phyloP scores from a whole-genome alignment of 305 asterid genomes.

The Andrographis paniculata region DNA sequence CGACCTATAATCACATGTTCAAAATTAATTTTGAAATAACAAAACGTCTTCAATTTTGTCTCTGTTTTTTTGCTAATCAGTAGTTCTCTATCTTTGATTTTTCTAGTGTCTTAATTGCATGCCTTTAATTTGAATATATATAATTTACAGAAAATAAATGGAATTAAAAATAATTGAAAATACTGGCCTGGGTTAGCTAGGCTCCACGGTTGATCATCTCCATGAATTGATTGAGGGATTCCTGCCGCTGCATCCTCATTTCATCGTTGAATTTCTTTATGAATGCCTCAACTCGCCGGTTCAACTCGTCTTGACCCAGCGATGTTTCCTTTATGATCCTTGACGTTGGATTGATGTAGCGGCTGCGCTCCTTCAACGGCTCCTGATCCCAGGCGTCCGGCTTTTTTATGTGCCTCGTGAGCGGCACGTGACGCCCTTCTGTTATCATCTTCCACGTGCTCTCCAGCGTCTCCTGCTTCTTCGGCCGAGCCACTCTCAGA shows the following conservation, averaged over 20 bases:
- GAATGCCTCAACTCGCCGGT: constrained; percentile 61
- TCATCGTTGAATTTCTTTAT: constrained; percentile 54
- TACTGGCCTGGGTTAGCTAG: too few species aligned
- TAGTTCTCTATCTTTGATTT: too few species aligned
- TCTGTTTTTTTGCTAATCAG: too few species aligned
- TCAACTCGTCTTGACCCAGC: constrained; percentile 50
- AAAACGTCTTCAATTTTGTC: too few species aligned
- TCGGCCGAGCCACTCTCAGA: constrained; percentile 33
- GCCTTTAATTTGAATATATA: too few species aligned
- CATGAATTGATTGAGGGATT: constrained; percentile 47
- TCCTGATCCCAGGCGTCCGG: not conserved
- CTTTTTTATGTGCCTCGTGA: constrained; percentile 33
- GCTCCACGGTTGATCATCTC: constrained; percentile 44
- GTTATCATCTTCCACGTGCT: constrained; percentile 72
- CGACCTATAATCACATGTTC: too few species aligned
- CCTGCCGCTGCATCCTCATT: constrained; percentile 65
- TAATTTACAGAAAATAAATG: too few species aligned
- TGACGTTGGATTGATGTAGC: constrained; percentile 17
- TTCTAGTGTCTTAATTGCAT: too few species aligned
- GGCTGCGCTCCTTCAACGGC: not conserved
- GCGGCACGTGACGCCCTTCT: constrained; percentile 61
- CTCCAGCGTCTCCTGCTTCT: constrained; percentile 58
- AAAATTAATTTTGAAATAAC: too few species aligned
- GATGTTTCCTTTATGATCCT: constrained; percentile 44
- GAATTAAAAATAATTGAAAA: too few species aligned